A percentile compares a stretch with the other conserved stretches of the same genome.
phyloP scores from a whole-genome alignment of 1,284 basidiomycete genomes.

The Leccinum pachyderme region DNA sequence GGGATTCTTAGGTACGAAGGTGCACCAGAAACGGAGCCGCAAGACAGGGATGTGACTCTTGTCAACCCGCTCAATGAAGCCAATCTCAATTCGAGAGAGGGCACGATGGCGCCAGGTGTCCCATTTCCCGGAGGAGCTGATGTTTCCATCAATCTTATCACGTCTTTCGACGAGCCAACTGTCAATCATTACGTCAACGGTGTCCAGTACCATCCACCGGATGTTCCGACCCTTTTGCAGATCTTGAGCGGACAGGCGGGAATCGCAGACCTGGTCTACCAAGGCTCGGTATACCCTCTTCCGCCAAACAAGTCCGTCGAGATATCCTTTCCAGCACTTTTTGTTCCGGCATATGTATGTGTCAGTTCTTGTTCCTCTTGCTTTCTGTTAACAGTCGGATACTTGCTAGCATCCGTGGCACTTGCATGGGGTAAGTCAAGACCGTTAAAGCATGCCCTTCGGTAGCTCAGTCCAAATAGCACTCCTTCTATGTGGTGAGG shows the following conservation, averaged over 20 bases:
- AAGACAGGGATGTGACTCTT: conserved; percentile 21
- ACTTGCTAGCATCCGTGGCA: conserved; percentile 39
- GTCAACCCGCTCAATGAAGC: conserved; percentile 15
- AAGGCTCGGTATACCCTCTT: conserved; percentile 37
- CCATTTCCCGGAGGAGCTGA: conserved; percentile 27
- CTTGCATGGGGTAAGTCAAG: conserved; percentile 43
- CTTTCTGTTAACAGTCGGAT: neutral
- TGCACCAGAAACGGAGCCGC: conserved; percentile 42
- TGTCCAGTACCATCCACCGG: conserved; percentile 29
- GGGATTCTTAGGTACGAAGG: conserved; percentile 55
- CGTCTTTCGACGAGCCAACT: conserved; percentile 9
- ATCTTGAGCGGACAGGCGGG: conserved; percentile 44
- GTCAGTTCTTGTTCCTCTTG: neutral
- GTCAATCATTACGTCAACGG: conserved; percentile 30
- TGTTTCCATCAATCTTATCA: conserved; percentile 27
- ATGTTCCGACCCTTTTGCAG: conserved; percentile 39
- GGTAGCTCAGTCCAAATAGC: conserved; percentile 26
- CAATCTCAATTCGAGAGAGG: conserved; percentile 15
- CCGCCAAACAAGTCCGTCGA: conserved; percentile 40
- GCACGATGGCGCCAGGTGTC: conserved; percentile 18
- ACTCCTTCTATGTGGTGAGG: conserved; percentile 31
- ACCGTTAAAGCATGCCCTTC: neutral
- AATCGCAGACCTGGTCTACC: conserved; percentile 38
- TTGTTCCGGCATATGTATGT: conserved; percentile 23
- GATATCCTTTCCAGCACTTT: conserved; percentile 28